These are phyloP conservation scores for Neltuma alba DNA, from an alignment of 306 rosid species.

Conservation along the genomic window DNA sequence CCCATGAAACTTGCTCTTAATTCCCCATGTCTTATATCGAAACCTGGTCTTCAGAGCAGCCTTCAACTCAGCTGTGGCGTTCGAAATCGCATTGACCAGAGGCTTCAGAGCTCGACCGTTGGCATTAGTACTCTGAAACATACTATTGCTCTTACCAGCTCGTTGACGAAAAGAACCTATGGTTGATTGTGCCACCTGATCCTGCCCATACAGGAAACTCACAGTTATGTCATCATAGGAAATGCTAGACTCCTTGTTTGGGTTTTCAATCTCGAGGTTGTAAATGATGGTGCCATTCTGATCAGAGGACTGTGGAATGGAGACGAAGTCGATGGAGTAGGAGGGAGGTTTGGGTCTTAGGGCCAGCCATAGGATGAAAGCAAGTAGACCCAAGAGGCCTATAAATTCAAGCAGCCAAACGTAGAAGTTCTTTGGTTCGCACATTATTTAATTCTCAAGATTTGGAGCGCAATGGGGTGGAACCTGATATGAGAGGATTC, in stretches of 20 bases:
- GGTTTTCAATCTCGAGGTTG: conserved; percentile 45
- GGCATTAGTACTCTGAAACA: conserved; percentile 2
- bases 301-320: conserved; percentile 31
- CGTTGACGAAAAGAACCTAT: conserved; percentile 44
- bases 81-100: conserved; percentile 35
- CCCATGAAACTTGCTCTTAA: conserved; percentile 50
- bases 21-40: conserved; percentile 55
- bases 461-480: neutral
- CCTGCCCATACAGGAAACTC: conserved; percentile 45
- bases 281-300: conserved; percentile 41
- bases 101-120: conserved; percentile 36
- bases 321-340: conserved; percentile 41
- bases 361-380: conserved; percentile 44
- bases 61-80: conserved; percentile 52
- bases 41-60: conserved; percentile 39
- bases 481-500: neutral
- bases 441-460: conserved; percentile 16
- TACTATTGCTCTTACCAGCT: conserved; percentile 7
- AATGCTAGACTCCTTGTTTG: conserved; percentile 50
- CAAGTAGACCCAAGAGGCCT: conserved; percentile 42
- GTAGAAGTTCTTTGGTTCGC: conserved; percentile 34
- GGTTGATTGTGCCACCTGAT: conserved; percentile 42
- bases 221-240: conserved; percentile 35
- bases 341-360: conserved; percentile 46
- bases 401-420: conserved; percentile 31